A percentile compares a stretch with the other conserved stretches of the same genome.
Evolutionary conservation across 768 basidiomycete species (phyloP).

Genomic region (Kwoniella dejecticola): DNA sequence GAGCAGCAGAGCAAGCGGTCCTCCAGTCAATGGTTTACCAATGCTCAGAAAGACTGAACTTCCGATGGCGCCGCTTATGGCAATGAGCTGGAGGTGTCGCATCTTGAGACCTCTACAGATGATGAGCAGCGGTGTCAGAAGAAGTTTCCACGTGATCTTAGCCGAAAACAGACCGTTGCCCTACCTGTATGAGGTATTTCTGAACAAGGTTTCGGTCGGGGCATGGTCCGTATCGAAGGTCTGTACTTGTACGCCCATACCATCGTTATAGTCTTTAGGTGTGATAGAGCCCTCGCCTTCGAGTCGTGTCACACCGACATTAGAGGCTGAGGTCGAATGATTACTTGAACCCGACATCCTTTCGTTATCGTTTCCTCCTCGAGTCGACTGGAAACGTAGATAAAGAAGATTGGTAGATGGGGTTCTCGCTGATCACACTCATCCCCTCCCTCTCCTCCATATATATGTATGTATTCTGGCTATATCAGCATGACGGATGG

Average conservation of each 20-base stretch:
- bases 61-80: constrained; percentile 27
- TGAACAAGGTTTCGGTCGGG: neutral
- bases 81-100: constrained; percentile 29
- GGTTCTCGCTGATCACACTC: too few species aligned
- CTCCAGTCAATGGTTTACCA: constrained; percentile 18
- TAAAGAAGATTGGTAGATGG: too few species aligned
- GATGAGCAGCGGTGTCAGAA: neutral
- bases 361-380: too few species aligned
- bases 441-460: too few species aligned
- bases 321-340: too few species aligned
- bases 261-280: neutral
- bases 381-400: too few species aligned
- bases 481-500: too few species aligned
- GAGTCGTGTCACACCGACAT: too few species aligned
- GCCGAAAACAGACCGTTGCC: neutral
- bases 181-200: neutral
- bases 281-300: neutral
- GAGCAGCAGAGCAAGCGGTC: constrained; percentile 20
- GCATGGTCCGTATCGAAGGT: constrained; percentile 1
- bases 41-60: constrained; percentile 21
- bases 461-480: too few species aligned
- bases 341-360: too few species aligned
- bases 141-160: neutral
- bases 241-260: neutral
- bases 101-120: constrained; percentile 17